A percentile compares a stretch with the other conserved stretches of the same genome.
These are phyloP conservation scores for Ganoderma sinense DNA, from an alignment of 1,284 basidiomycete species.

Conservation along the genomic window DNA sequence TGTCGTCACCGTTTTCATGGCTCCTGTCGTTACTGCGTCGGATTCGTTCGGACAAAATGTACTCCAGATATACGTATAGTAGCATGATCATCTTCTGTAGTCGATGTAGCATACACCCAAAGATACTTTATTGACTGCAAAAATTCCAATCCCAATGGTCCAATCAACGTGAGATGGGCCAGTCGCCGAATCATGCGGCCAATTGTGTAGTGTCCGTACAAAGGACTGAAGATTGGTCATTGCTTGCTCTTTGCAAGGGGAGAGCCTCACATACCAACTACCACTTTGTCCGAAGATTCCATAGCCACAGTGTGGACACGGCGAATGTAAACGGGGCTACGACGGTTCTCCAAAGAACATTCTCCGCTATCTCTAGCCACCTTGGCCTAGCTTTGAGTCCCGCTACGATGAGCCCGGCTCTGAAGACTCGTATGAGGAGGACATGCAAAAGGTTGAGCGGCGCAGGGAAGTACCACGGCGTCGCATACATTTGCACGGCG, in stretches of 20 bases:
- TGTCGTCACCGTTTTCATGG: not conserved
- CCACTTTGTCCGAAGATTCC: slow-evolving; percentile 30
- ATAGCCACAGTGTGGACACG: slow-evolving; percentile 40
- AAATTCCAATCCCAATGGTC: not conserved
- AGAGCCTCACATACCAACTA: not conserved
- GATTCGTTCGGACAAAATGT: not conserved
- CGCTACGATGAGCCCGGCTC: slow-evolving; percentile 28
- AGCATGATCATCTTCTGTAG: not conserved
- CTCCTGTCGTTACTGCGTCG: not conserved
- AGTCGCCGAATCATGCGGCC: not conserved
- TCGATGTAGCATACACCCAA: not conserved
- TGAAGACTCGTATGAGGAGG: slow-evolving; percentile 36
- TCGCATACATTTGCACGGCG: slow-evolving; percentile 48
- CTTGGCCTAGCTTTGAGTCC: slow-evolving; percentile 20
- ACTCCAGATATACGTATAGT: not conserved
- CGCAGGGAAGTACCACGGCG: slow-evolving; percentile 53
- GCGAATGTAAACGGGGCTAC: slow-evolving; percentile 48
- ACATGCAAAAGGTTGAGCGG: slow-evolving; percentile 57
- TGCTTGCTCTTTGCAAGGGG: not conserved
- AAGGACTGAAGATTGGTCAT: not conserved
- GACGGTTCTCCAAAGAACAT: slow-evolving; percentile 51
- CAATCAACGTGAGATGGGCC: not conserved
- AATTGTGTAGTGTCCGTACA: not conserved
- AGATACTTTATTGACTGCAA: not conserved
- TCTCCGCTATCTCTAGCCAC: slow-evolving; percentile 15